Conservation (phyloP, 805 yeast genomes). For the Candida coleopterorum region DNA sequence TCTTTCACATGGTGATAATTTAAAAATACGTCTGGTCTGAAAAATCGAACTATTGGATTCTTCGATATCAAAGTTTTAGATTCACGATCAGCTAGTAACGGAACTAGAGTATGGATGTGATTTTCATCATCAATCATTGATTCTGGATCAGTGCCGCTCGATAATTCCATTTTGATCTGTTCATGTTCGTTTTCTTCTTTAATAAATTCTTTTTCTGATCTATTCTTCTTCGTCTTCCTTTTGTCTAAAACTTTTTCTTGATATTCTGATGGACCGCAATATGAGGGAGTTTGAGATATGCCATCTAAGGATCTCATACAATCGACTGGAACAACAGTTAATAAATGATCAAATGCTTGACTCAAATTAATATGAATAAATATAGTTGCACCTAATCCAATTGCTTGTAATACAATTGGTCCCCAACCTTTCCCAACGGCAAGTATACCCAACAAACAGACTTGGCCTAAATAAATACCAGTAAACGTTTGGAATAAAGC, state of each 20-base stretch:
- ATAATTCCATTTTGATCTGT: constrained; percentile 11
- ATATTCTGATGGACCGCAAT: constrained; percentile 29
- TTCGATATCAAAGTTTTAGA: constrained; percentile 25
- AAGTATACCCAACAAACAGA: constrained; percentile 81
- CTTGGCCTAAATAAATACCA: constrained; percentile 84
- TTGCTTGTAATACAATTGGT: constrained; percentile 71
- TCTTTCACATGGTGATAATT: constrained; percentile 34
- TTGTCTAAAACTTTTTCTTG: constrained; percentile 24
- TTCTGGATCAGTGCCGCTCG: constrained; percentile 9
- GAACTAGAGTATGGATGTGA: constrained; percentile 24
- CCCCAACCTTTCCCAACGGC: constrained; percentile 95
- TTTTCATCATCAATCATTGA: constrained; percentile 9
- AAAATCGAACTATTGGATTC: constrained; percentile 47
- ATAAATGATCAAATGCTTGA: constrained; percentile 59
- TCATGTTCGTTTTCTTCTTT: constrained; percentile 17
- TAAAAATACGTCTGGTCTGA: constrained; percentile 58
- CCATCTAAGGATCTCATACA: constrained; percentile 79
- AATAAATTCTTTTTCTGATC: constrained; percentile 15
- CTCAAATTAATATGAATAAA: constrained; percentile 65
- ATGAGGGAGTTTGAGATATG: constrained; percentile 57
- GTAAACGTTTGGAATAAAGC: constrained; percentile 85
- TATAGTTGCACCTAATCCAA: constrained; percentile 59
- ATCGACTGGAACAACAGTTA: constrained; percentile 59
- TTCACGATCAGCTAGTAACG: constrained; percentile 68
- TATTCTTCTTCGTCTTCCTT: no score